Base-by-base conservation (phyloP, 2,329 filamentous ascomycete species). In the Aureobasidium sp. region DNA sequence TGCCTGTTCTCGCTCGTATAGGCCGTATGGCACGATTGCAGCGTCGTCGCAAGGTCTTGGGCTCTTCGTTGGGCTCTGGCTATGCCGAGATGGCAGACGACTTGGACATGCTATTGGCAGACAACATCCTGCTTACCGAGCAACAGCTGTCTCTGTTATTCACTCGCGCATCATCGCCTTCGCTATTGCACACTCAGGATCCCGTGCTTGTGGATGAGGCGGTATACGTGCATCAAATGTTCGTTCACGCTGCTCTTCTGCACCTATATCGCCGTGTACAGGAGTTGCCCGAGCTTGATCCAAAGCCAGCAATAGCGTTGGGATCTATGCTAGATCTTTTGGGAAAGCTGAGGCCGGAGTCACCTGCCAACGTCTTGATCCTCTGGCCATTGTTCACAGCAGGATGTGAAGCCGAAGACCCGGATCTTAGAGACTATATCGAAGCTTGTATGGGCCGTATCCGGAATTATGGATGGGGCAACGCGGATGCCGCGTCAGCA, bases 371-470 rank as follows among this genome's bases (percentile, higher is more conserved):
- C 29, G 49, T 62, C 3, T 9, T 62, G 8, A 62, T 62, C 8
- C 49, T 62, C 1, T 62, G 60, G 60, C 60, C 60, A 8, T 8
- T 62, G 22, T 62, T 62, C 34, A 55, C 60, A 29, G 60, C 60
- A 12, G 60, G 60, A 44, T 62, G 60, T 34, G 60, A 62, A 25
- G 49, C 60, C 6, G 51, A 62, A 31, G 49, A 62, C 34, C 31
- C 42, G 6, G 41, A 47, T 1, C 17, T 53, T 15, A 62, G 60
- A 34, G 15, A 17, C n/a, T 47, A 45, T 9, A 62, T 62, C 17
- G 42, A 55, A 27, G 34, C 8, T 14, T 55, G 60, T 8, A 62
- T 62, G 39, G 48, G 47, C 11, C 37, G 49, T 1, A 39, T 62
- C 11, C 27, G 60, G 2, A 55, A 47, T n/a, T 56, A 56, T 9